Percentiles rank a stretch among this genome's conserved stretches.
Conservation (phyloP, 2,329 filamentous ascomycete genomes). For the Gaeumannomyces tritici region DNA sequence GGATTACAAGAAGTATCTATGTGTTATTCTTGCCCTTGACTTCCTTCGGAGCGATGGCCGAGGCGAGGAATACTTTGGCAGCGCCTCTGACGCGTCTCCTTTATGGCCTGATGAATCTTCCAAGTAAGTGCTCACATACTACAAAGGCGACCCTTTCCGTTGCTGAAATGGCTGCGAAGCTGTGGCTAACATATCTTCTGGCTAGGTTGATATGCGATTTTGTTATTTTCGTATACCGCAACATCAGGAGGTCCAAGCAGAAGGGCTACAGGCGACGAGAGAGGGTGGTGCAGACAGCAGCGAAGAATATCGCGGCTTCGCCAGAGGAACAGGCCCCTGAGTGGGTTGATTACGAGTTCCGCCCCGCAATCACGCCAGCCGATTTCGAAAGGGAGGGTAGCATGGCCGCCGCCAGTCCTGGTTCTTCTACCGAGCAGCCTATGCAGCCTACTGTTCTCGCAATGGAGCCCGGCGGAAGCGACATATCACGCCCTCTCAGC, state of each 20-base stretch:
- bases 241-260: background rate
- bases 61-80: background rate
- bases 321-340: too few relatives aligned
- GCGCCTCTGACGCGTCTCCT: background rate
- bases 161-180: background rate
- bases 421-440: too few relatives aligned
- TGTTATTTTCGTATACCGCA: background rate
- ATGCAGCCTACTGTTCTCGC: too few relatives aligned
- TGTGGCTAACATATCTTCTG: background rate
- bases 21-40: background rate
- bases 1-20: background rate
- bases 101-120: constrained; percentile 3
- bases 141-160: background rate
- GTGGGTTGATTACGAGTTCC: too few relatives aligned
- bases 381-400: too few relatives aligned
- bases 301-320: too few relatives aligned
- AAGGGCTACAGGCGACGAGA: background rate
- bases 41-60: background rate
- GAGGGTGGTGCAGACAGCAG: too few relatives aligned
- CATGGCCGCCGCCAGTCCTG: too few relatives aligned
- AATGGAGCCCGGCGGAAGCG: too few relatives aligned
- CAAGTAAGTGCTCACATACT: background rate
- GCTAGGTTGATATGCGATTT: background rate
- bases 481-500: too few relatives aligned
- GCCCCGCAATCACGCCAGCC: too few relatives aligned